Evolutionary conservation across 805 yeast genomes (phyloP), one percentile per base, ranked within the genome.

Genomic region (Suhomyces sp.): DNA sequence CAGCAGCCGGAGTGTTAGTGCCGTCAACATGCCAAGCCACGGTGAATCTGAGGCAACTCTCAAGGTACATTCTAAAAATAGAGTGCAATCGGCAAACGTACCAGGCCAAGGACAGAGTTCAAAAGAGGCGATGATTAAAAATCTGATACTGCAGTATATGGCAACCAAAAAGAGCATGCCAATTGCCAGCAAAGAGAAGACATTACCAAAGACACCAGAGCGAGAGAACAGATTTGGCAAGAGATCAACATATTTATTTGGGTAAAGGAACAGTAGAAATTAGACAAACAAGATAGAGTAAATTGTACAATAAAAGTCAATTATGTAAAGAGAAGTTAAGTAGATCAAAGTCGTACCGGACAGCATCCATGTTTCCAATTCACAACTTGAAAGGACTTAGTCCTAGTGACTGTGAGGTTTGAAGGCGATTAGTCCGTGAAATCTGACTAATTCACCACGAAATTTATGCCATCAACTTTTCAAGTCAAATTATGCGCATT

Each of bases 201-300:
- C 35, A n/a, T 35, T 46, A n/a, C 50, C 50, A 12, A 27, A 20
- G 21, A 40, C 49, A n/a, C 46, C 37, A 22, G 47, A 44, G 13
- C 21, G 55, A 46, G 43, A 49, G 37, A 47, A 47, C 15, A 27
- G 53, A 22, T 43, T 46, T 37, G 53, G 52, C 6, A 22, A 53
- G 13, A 19, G 50, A 19, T 10, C 45, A 15, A 33, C 22, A 41
- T 41, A 37, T 40, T 15, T 47, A 19, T 41, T 37, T 17, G 41
- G 21, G 41, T 5, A 31, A 31, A 37, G 41, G 2, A 35, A 17
- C n/a, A 35, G 17, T 10, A 17, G 21, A 19, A 9, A 19, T 17
- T n/a, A 17, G 15, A 31, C 17, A n/a, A 29, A n/a, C n/a, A 29
- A 31, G n/a, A 29, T 29, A 29, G 33, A 12, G n/a, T 29, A 24